Conservation (phyloP, 306 rosid genomes). For the Gleditsia sinensis region DNA sequence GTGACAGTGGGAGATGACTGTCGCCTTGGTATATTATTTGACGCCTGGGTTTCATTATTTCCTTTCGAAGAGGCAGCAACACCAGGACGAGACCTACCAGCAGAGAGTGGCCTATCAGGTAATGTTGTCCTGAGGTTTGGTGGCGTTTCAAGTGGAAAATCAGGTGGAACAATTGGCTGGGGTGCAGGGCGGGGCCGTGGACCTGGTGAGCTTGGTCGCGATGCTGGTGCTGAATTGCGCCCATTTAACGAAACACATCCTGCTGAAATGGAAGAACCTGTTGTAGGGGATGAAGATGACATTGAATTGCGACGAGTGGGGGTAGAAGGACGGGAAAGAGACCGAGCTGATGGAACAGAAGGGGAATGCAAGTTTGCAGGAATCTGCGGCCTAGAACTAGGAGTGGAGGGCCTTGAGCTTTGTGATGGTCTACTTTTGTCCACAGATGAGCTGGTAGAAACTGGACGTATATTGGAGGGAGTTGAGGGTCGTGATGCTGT, state of each 20-base stretch:
- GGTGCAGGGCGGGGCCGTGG: constrained; percentile 81
- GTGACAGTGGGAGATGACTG: constrained; percentile 73
- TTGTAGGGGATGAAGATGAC: constrained; percentile 62
- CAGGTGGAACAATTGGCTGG: constrained; percentile 84
- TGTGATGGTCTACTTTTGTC: constrained; percentile 70
- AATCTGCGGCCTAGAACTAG: constrained; percentile 90
- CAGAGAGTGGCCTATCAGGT: constrained; percentile 95
- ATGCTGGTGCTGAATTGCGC: constrained; percentile 69
- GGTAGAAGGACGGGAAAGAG: constrained; percentile 83
- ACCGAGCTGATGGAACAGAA: constrained; percentile 55
- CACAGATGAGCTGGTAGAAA: constrained; percentile 51
- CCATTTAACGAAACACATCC: constrained; percentile 61
- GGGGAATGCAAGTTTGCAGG: constrained; percentile 85
- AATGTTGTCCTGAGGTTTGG: constrained; percentile 93
- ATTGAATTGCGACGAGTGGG: constrained; percentile 74
- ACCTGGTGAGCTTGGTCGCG: constrained; percentile 88
- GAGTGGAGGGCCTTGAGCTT: constrained; percentile 89
- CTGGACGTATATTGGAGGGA: constrained; percentile 76
- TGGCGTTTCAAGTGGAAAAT: constrained; percentile 90
- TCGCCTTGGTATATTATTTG: constrained; percentile 60
- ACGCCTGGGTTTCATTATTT: constrained; percentile 57
- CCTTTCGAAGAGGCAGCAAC: constrained; percentile 51
- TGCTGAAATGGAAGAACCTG: constrained; percentile 52
- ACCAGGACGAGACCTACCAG: constrained; percentile 89
- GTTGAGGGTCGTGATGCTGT: constrained; percentile 73